A percentile compares a stretch with the other conserved stretches of the same genome.
phyloP scores from a whole-genome alignment of 2,329 filamentous ascomycete genomes.

The Lachnellula suecica region DNA sequence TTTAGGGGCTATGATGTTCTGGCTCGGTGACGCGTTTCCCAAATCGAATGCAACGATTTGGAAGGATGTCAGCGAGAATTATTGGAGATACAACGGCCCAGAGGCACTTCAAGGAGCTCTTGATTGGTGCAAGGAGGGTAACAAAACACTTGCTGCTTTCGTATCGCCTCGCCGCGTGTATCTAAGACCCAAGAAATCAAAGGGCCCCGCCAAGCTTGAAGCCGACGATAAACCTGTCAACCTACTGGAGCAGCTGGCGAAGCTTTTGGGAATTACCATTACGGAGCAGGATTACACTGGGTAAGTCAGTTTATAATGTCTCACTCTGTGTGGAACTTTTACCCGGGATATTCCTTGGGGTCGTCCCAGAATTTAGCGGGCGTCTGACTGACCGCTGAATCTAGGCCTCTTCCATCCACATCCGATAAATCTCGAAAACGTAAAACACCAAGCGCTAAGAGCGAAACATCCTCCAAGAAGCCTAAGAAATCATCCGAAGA shows the following conservation, averaged over 20 bases:
- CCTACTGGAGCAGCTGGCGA: constrained; percentile 13
- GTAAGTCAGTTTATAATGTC: neutral
- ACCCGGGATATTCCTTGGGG: neutral
- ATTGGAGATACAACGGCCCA: constrained; percentile 15
- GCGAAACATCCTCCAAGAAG: neutral
- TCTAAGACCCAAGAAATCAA: neutral
- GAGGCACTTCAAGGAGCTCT: constrained; percentile 1
- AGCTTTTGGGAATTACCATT: constrained; percentile 1
- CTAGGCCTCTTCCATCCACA: neutral
- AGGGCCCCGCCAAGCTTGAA: constrained; percentile 1
- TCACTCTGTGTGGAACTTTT: neutral
- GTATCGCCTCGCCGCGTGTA: neutral
- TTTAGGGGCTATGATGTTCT: constrained; percentile 19
- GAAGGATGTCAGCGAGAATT: constrained; percentile 19
- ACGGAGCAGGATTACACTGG: neutral
- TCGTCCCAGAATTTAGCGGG: neutral
- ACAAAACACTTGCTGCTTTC: neutral
- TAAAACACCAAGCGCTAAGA: neutral
- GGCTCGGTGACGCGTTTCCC: constrained; percentile 13
- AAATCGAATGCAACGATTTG: constrained; percentile 16
- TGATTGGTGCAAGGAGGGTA: neutral
- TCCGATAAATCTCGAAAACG: neutral
- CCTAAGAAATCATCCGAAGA: neutral
- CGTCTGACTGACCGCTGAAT: neutral
- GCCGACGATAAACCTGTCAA: constrained; percentile 5